Conservation (phyloP, 148 eudicot species). For the Nepenthes mirabilis region DNA sequence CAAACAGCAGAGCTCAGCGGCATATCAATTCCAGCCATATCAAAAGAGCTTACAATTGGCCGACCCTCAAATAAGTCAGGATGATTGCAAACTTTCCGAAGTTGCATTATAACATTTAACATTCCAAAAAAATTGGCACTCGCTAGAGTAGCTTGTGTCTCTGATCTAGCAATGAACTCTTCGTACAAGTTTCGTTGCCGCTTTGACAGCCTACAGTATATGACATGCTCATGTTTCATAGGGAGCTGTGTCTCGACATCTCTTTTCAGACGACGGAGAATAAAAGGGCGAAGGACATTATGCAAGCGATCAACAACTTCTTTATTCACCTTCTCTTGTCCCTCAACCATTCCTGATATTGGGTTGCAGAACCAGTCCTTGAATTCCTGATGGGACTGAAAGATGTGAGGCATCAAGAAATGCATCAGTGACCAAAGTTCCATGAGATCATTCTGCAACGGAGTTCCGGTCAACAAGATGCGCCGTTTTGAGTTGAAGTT, state of each 20-base stretch:
- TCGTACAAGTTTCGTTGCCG: conserved; percentile 96
- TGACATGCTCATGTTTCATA: conserved; percentile 82
- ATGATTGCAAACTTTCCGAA: conserved; percentile 99
- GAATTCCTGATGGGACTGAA: conserved; percentile 99
- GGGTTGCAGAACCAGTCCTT: conserved; percentile 99
- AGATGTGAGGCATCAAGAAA: conserved; percentile 98
- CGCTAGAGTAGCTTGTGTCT: conserved; percentile 91
- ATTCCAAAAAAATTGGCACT: conserved; percentile 93
- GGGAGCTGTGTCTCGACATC: conserved; percentile 99
- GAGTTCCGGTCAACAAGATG: conserved; percentile 95
- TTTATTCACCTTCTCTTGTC: conserved; percentile 92
- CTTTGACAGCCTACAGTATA: conserved; percentile 88
- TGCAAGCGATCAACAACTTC: conserved; percentile 98
- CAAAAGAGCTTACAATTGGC: conserved; percentile 94
- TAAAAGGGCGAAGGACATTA: conserved; percentile 95
- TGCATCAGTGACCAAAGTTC: conserved; percentile 99
- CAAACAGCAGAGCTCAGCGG: conserved; percentile 71
- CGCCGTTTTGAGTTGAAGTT: conserved; percentile 96
- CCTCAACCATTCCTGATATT: conserved; percentile 96
- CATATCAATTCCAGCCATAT: conserved; percentile 79
- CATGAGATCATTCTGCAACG: conserved; percentile 98
- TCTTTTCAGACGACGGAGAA: conserved; percentile 91
- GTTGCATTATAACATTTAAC: conserved; percentile 98
- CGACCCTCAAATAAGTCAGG: conserved; percentile 99
- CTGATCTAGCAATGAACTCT: conserved; percentile 97